Evolutionary conservation across 148 eudicot genomes (phyloP), one percentile per base, ranked within the genome.

Genomic region (Euryodendron excelsum): DNA sequence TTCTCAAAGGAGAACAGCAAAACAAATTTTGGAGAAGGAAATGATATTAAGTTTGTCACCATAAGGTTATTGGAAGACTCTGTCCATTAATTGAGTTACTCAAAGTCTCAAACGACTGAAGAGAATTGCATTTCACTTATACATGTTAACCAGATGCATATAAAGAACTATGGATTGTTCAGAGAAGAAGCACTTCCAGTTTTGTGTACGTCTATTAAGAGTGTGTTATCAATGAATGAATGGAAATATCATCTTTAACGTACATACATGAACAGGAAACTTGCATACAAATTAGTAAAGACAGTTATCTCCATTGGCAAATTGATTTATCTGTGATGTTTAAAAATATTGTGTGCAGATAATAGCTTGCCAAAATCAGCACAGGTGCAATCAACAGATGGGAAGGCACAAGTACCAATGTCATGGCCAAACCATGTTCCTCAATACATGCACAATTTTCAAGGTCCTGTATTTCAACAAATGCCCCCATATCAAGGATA

Each of bases 401-500:
- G 79, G 41, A 85, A 84, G 80, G 80, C 76, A 33, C 93, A 90
- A 84, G 76, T 88, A 52, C 88, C 87, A 72, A 55, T 80, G 79
- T 83, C 82, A 72, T 89, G 94, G 97, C 83, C 86, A 63, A 84
- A 84, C 70, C 83, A 88, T 50, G 75, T 81, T 86, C 86, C 89
- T 41, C 90, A 73, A 53, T 90, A 91, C 73, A 74, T 90, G 81
- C 91, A 85, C 41, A 88, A 87, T 67, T 82, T 82, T 80, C 97
- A 84, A 53, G 90, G 90, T 60, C 87, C 90, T 21, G 48, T 80
- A 30, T 88, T 83, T 86, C 94, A 84, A 74, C 94, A 88, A 77
- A 82, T 87, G 83, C 87, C 89, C 27, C 91, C 93, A 34, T 93
- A 88, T 80, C 95, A 84, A 78, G 96, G 93, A 15, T 88, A 87